These are phyloP conservation scores for Cryptomeria japonica DNA, from an alignment of 75 land plant species.

Conservation along the genomic window DNA sequence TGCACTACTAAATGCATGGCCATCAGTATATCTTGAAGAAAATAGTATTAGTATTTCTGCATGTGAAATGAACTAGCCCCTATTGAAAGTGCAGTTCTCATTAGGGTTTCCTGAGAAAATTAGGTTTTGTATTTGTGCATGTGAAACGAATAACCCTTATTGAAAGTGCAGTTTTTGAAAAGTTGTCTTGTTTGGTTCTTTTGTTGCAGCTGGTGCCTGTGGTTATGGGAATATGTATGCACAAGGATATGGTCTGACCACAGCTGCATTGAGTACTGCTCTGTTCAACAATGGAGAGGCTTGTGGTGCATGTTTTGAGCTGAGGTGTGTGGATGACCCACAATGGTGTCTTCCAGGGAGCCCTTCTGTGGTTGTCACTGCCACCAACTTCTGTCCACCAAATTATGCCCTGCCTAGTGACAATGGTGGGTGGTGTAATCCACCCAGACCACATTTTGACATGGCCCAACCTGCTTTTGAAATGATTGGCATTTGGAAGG, in stretches of 20 bases:
- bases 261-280: constrained; percentile 57
- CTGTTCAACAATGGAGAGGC: constrained; percentile 45
- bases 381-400: constrained; percentile 45
- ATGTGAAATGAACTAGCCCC: neutral
- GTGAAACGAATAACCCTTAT: no score
- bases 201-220: constrained; percentile 58
- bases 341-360: constrained; percentile 43
- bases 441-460: constrained; percentile 50
- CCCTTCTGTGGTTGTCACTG: constrained; percentile 46
- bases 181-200: neutral
- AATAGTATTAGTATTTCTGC: neutral
- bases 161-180: neutral
- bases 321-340: constrained; percentile 33
- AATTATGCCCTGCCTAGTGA: constrained; percentile 31
- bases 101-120: neutral
- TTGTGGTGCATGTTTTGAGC: constrained; percentile 58
- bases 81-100: neutral
- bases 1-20: neutral
- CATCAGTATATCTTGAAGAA: neutral
- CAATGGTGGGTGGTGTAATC: constrained; percentile 69
- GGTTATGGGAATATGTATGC: constrained; percentile 57
- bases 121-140: neutral
- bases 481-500: constrained; percentile 44
- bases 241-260: constrained; percentile 49
- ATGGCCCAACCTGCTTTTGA: constrained; percentile 52